Base-by-base conservation (phyloP, 169 alveolate species). In the Neospora caninum region DNA sequence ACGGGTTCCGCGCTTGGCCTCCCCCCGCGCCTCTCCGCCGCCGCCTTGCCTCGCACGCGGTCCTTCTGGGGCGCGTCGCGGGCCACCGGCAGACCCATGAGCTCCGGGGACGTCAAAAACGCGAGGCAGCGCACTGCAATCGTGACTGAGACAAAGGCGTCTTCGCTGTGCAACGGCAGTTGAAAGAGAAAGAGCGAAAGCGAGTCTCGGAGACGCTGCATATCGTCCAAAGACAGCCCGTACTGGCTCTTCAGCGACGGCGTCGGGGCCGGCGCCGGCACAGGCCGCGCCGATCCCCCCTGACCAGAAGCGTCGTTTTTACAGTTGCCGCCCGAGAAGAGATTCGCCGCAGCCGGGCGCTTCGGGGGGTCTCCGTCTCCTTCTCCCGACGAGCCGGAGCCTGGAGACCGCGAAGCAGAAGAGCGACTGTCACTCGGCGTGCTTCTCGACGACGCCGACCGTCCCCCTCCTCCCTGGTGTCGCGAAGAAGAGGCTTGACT, bases 201-300 rank as follows among this genome's bases (percentile, higher is more conserved):
- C 0, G 67, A 82, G 41, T 82, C 89, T 27, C 89, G 89, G 38
- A 82, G 67, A 31, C 67, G 53, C 89, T 82, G 89, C 38, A 82
- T 6, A 18, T 38, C 89, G 38, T 82, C 89, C 64, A 38, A 25
- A 31, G 43, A 25, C 67, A 41, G 67, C 22, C 54, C 67, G n/a
- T 29, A 38, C 64, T 42, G 64, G n/a, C 89, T 43, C 41, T 82
- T 42, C 43, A 38, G 13, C 89, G 64, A 82, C 39, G 39, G 86
- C 86, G 4, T 4, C 29, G 39, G 34, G 73, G 73, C 73, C 20
- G 73, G 4, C 1, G 73, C n/a, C 73, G n/a, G n/a, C 73, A 29
- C 7, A 9, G 31, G 73, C 73, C 31, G 34, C 73, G 73, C 73
- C 4, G 73, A 27, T 4, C 34, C 31, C 34, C 73, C 73, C 58